Conservation (phyloP, 2,329 filamentous ascomycete genomes). For the Aureobasidium sp. region DNA sequence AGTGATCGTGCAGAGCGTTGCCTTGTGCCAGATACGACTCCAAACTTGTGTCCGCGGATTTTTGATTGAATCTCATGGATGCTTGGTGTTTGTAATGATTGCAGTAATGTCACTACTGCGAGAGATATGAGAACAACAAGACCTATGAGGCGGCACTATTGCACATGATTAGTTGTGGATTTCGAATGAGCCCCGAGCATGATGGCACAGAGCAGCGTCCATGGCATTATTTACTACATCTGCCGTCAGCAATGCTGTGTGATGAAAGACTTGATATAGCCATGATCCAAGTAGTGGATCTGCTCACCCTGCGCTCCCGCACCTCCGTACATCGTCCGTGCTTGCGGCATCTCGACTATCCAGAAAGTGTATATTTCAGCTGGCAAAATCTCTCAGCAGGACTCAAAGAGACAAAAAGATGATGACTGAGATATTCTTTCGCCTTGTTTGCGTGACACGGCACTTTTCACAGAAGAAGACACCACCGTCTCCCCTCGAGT, state of each 20-base stretch:
- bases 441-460: neutral
- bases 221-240: neutral
- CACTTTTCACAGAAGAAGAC: neutral
- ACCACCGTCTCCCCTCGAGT: neutral
- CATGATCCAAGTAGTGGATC: neutral
- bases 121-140: neutral
- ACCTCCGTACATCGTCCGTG: conserved; percentile 6
- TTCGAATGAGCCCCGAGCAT: too few relatives aligned
- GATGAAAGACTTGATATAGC: neutral
- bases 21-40: neutral
- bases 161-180: neutral
- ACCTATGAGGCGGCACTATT: conserved; percentile 3
- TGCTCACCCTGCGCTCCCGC: conserved; percentile 8
- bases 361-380: neutral
- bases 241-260: conserved; percentile 6
- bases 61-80: neutral
- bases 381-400: neutral
- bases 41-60: neutral
- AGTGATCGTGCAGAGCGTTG: neutral
- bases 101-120: neutral
- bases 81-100: neutral
- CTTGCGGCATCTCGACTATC: conserved; percentile 6
- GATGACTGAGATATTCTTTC: neutral
- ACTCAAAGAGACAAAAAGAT: neutral
- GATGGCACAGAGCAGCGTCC: neutral